phyloP scores from a whole-genome alignment of 148 eudicot species.

The Rheum nobile region DNA sequence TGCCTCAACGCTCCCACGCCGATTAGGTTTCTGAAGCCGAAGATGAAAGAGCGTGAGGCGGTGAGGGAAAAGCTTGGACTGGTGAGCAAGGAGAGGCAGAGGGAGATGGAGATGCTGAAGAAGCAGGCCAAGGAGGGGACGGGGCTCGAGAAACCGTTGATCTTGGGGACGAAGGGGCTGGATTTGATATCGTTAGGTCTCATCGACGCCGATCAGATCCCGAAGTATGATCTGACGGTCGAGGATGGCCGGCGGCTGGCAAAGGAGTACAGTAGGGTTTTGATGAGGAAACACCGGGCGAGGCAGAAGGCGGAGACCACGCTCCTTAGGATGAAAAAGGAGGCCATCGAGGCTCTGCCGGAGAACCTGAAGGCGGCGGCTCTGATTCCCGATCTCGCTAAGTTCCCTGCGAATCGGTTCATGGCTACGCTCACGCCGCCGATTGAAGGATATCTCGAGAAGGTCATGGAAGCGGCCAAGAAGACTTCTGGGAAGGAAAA shows the following conservation, averaged over 20 bases:
- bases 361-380: constrained; percentile 64
- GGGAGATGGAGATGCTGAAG: constrained; percentile 51
- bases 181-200: constrained; percentile 66
- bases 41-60: constrained; percentile 56
- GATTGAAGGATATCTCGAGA: constrained; percentile 85
- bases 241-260: constrained; percentile 86
- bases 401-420: constrained; percentile 60
- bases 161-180: constrained; percentile 54
- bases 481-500: constrained; percentile 45
- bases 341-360: constrained; percentile 89
- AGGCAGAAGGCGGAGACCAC: constrained; percentile 75
- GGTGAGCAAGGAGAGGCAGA: constrained; percentile 49
- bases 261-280: constrained; percentile 77
- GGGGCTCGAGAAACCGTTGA: constrained; percentile 22
- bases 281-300: constrained; percentile 79
- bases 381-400: constrained; percentile 66
- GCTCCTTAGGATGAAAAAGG: constrained; percentile 67
- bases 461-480: constrained; percentile 71
- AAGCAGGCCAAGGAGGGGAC: constrained; percentile 34
- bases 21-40: constrained; percentile 51
- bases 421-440: constrained; percentile 94
- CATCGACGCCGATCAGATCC: constrained; percentile 62
- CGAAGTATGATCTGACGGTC: constrained; percentile 70
- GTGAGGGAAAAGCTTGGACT: constrained; percentile 80
- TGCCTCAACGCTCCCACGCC: constrained; percentile 57